Base-by-base conservation (phyloP, 1,139 yeast genomes). In the Blastobotrys serpentis region DNA sequence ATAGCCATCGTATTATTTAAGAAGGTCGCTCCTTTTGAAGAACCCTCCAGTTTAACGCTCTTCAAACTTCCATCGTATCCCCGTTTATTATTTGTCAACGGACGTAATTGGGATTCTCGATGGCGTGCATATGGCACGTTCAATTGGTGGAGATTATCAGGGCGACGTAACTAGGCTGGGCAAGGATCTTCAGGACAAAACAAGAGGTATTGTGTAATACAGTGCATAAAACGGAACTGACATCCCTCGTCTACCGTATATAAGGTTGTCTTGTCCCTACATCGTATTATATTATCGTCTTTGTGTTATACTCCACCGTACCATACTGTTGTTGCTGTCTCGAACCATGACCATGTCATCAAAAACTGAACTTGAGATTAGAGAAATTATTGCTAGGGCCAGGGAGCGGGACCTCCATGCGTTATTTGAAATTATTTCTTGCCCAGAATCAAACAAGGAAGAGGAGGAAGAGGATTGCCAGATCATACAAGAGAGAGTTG, bases 111-210 rank as follows among this genome's bases (percentile, higher is more conserved):
- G 32, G 13, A 7, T 29, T 6, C 13, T 11, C 40, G 40, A 36
- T 36, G 40, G 19, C 40, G 40, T 36, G 40, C 40, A 36, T 36
- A 25, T 19, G n/a, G 4, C 14, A 11, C 7, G 32, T 29, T 11
- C 32, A 29, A 29, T 29, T 29, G 32, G 32, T 10, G 18, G 25
- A 19, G 40, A 36, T 36, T 19, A 23, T 36, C 40, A 36, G 40
- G 40, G 40, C 40, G 25, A 17, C 14, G 16, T 18, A 7, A 4
- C 40, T 25, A 7, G 5, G 18, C 4, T 13, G 2, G 14, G 40
- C n/a, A 36, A 19, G n/a, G 40, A 36, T 36, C 40, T 11, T 36
- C 40, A 36, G 40, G 40, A 18, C 40, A 36, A 23, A 23, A 36
- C 6, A 18, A 36, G 40, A 4, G 32, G n/a, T 11, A n/a, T 29